These are phyloP conservation scores for Fusarium papillatum DNA, from an alignment of 2,329 filamentous ascomycete genomes.

Conservation along the genomic window DNA sequence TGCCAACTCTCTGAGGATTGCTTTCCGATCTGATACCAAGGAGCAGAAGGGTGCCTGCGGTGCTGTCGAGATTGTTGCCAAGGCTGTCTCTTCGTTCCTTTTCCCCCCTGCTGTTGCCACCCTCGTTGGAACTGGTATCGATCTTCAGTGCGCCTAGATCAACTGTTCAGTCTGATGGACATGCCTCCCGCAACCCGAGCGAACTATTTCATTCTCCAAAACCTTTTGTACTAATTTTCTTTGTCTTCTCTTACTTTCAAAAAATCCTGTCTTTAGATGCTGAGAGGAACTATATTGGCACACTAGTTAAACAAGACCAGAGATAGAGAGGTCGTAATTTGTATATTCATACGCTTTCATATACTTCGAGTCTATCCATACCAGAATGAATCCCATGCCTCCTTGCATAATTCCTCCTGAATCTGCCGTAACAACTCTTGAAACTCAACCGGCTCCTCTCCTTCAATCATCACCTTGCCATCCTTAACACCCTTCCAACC, in stretches of 20 bases:
- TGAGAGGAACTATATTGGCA: background rate
- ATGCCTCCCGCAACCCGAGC: background rate
- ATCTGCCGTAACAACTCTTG: slow-evolving; percentile 24
- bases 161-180: background rate
- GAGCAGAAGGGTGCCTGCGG: background rate
- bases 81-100: background rate
- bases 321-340: background rate
- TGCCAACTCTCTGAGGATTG: background rate
- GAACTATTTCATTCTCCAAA: background rate
- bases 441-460: slow-evolving; percentile 31
- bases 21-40: background rate
- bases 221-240: background rate
- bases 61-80: background rate
- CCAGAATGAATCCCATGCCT: slow-evolving; percentile 29
- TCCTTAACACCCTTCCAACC: slow-evolving; percentile 36
- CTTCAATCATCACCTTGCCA: slow-evolving; percentile 31
- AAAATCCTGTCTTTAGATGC: background rate
- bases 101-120: background rate
- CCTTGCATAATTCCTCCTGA: slow-evolving; percentile 21
- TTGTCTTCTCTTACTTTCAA: background rate
- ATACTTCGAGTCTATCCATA: background rate
- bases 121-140: background rate
- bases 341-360: background rate
- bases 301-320: background rate
- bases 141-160: background rate